These are phyloP conservation scores for Collariella sp. DNA, from an alignment of 495 filamentous ascomycete genomes.

Conservation along the genomic window DNA sequence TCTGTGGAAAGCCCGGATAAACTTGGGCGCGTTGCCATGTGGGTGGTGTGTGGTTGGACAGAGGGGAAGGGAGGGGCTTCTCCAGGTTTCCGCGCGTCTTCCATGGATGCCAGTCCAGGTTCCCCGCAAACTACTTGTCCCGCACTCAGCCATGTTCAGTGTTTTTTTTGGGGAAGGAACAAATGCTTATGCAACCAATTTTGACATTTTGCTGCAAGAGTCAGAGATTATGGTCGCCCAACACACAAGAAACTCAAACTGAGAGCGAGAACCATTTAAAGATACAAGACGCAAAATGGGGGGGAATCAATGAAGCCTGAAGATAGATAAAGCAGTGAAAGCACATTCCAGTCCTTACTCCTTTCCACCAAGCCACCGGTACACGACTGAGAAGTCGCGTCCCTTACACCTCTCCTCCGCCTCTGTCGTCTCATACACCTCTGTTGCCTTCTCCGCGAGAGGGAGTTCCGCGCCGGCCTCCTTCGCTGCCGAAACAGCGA, in stretches of 20 bases:
- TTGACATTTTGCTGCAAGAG: too few species aligned
- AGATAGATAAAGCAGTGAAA: too few species aligned
- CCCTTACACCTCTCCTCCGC: constrained; percentile 53
- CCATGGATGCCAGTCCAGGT: too few species aligned
- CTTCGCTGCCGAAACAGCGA: constrained; percentile 65
- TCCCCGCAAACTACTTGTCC: not conserved
- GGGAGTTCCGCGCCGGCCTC: constrained; percentile 58
- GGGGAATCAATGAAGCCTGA: too few species aligned
- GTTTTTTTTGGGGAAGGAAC: too few species aligned
- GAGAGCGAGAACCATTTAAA: too few species aligned
- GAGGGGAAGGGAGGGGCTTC: not conserved
- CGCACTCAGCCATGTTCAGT: too few species aligned
- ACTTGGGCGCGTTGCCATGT: not conserved
- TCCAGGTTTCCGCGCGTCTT: not conserved
- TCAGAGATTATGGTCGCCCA: too few species aligned
- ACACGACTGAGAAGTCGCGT: constrained; percentile 80
- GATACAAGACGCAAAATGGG: too few species aligned
- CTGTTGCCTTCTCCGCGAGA: constrained; percentile 53
- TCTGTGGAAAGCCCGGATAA: not conserved
- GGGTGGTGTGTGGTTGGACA: not conserved
- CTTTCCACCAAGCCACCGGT: constrained; percentile 57
- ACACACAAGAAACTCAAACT: too few species aligned
- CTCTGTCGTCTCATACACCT: constrained; percentile 59
- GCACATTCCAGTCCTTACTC: constrained; percentile 21
- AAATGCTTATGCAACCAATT: too few species aligned